Evolutionary conservation across 495 filamentous ascomycete genomes (phyloP).

Genomic region (Lophium mytilinum): DNA sequence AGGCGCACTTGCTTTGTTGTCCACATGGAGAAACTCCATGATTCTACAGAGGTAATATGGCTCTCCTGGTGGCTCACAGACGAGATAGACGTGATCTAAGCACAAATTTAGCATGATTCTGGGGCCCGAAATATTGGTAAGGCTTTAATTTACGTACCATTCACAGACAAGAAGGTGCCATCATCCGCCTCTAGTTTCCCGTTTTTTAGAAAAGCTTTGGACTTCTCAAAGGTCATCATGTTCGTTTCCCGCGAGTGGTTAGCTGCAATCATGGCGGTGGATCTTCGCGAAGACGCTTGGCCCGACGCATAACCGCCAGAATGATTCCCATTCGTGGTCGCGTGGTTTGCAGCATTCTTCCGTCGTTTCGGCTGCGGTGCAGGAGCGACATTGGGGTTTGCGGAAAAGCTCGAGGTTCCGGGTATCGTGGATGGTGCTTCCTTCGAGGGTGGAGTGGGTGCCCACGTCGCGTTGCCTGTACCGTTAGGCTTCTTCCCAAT

Average conservation of each 20-base stretch:
- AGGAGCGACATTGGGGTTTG: conserved; percentile 37
- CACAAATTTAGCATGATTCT: conserved; percentile 2
- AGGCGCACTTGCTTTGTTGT: conserved; percentile 56
- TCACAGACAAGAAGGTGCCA: conserved; percentile 70
- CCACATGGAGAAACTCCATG: conserved; percentile 89
- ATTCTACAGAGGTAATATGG: conserved; percentile 96
- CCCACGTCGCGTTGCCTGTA: conserved; percentile 13
- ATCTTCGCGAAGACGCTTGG: conserved; percentile 18
- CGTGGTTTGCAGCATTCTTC: conserved; percentile 47
- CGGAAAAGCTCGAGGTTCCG: conserved; percentile 54
- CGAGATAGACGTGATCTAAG: conserved; percentile 89
- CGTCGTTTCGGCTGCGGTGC: conserved; percentile 53
- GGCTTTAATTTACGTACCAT: conserved; percentile 60
- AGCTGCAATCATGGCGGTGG: conserved; percentile 7
- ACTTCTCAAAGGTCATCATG: conserved; percentile 78
- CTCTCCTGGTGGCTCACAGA: conserved; percentile 95
- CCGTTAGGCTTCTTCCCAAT: conserved; percentile 18
- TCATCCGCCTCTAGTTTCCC: conserved; percentile 83
- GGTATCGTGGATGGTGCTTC: conserved; percentile 51
- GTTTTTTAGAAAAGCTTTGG: conserved; percentile 58
- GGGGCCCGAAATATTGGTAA: not conserved
- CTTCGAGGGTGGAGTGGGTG: conserved; percentile 13
- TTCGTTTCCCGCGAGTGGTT: conserved; percentile 45
- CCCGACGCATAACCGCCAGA: conserved; percentile 18
- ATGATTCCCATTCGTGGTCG: conserved; percentile 20